Percentiles rank a stretch among this genome's conserved stretches.
These are phyloP conservation scores for Cruciata laevipes DNA, from an alignment of 257 asterid genomes.

Conservation along the genomic window DNA sequence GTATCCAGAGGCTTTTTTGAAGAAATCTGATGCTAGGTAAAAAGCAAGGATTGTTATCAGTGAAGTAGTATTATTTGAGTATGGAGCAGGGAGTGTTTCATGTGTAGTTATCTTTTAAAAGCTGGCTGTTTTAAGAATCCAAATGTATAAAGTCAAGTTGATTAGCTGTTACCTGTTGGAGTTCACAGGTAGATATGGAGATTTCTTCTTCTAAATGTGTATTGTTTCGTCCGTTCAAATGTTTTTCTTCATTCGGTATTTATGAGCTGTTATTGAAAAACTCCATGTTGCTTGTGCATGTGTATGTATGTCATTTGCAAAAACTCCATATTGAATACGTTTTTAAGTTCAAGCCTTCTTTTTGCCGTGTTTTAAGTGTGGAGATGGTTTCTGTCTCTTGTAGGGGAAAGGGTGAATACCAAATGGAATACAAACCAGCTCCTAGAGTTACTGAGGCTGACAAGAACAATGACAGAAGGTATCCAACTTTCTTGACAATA, in stretches of 20 bases:
- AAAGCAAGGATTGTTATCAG: neutral
- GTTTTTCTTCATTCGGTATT: neutral
- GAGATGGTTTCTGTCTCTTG: neutral
- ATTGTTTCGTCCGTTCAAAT: neutral
- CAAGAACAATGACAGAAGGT: constrained; percentile 61
- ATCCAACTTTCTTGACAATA: neutral
- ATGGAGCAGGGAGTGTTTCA: too few species aligned
- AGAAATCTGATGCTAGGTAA: constrained; percentile 77
- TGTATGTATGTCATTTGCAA: too few species aligned
- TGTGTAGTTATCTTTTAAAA: too few species aligned
- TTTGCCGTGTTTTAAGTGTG: neutral
- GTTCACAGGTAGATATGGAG: too few species aligned
- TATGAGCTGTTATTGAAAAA: neutral
- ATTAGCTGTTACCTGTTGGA: too few species aligned
- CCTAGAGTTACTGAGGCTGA: constrained; percentile 82
- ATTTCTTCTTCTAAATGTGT: neutral
- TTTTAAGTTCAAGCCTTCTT: neutral
- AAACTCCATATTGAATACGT: neutral
- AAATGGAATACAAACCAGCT: constrained; percentile 74
- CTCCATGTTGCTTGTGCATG: neutral
- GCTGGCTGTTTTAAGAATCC: too few species aligned
- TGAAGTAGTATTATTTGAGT: neutral
- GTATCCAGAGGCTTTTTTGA: constrained; percentile 74
- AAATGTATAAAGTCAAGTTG: too few species aligned
- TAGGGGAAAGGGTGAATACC: constrained; percentile 87